A percentile compares a stretch with the other conserved stretches of the same genome.
Evolutionary conservation across 345 rosid genomes (phyloP).

Genomic region (Linum tenue): DNA sequence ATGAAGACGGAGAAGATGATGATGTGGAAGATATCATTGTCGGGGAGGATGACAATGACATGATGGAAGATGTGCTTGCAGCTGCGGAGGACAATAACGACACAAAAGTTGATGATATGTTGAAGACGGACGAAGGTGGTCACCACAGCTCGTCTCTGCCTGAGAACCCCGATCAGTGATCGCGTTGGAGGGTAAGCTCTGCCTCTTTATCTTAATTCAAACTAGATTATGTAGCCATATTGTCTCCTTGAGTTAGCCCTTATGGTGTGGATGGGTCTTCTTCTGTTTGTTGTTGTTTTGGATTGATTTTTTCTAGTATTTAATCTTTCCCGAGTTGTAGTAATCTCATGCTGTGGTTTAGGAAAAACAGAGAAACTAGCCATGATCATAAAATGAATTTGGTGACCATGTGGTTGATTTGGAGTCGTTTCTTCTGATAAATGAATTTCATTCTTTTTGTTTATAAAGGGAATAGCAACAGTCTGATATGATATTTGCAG

Average conservation of each 20-base stretch:
- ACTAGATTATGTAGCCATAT: not conserved
- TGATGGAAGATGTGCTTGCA: constrained; percentile 77
- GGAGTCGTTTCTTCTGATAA: too few species aligned
- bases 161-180: constrained; percentile 11
- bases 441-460: too few species aligned
- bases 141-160: not conserved
- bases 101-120: constrained; percentile 39
- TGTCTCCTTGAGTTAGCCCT: not conserved
- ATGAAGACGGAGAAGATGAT: constrained; percentile 78
- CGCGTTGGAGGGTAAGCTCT: not conserved
- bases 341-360: too few species aligned
- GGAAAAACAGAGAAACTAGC: too few species aligned
- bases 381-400: too few species aligned
- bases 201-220: not conserved
- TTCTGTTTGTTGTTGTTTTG: not conserved
- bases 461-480: too few species aligned
- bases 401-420: too few species aligned
- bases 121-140: constrained; percentile 22
- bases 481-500: too few species aligned
- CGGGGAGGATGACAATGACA: constrained; percentile 86
- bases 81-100: constrained; percentile 50
- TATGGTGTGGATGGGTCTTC: not conserved
- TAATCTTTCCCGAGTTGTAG: not conserved
- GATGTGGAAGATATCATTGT: constrained; percentile 81
- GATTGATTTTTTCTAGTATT: not conserved